Conservation (phyloP, 192 early-diverging fungal species). For the Phlyctochytrium arcticum region DNA sequence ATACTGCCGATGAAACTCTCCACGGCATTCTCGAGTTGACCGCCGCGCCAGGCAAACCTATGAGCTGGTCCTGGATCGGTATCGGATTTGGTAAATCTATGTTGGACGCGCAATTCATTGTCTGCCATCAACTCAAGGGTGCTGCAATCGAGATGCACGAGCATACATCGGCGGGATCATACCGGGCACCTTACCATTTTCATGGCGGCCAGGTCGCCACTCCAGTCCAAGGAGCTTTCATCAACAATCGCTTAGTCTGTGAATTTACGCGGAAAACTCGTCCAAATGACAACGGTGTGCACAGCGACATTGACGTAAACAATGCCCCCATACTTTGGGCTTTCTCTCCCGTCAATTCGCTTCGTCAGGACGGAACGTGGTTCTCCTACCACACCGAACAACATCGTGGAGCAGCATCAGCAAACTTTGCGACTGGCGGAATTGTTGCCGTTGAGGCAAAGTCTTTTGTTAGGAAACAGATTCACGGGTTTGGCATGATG, state of each 20-base stretch:
- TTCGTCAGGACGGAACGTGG: conserved; percentile 1
- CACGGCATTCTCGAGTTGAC: conserved; percentile 18
- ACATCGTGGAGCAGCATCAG: conserved; percentile 16
- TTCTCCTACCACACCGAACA: conserved; percentile 25
- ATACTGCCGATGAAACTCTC: conserved; percentile 23
- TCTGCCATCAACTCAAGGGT: conserved; percentile 20
- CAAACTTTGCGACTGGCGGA: conserved; percentile 2
- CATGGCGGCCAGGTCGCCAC: not conserved
- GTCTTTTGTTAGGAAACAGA: conserved; percentile 16
- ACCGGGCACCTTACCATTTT: conserved; percentile 14
- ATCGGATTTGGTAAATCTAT: conserved; percentile 37
- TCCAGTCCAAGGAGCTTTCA: conserved; percentile 1
- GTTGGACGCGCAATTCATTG: conserved; percentile 36
- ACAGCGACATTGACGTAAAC: conserved; percentile 6
- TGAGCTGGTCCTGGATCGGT: conserved; percentile 22
- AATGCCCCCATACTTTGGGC: conserved; percentile 28
- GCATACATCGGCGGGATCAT: conserved; percentile 18
- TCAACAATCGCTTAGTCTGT: conserved; percentile 4
- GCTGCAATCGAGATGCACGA: conserved; percentile 26
- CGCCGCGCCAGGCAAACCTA: not conserved
- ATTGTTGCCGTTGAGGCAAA: not conserved
- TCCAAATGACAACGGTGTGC: conserved; percentile 24
- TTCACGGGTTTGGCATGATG: conserved; percentile 41
- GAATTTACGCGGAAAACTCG: conserved; percentile 14
- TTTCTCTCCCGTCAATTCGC: conserved; percentile 25